A percentile compares a stretch with the other conserved stretches of the same genome.
phyloP scores from a whole-genome alignment of 306 rosid genomes.

The Castanea mollissima region DNA sequence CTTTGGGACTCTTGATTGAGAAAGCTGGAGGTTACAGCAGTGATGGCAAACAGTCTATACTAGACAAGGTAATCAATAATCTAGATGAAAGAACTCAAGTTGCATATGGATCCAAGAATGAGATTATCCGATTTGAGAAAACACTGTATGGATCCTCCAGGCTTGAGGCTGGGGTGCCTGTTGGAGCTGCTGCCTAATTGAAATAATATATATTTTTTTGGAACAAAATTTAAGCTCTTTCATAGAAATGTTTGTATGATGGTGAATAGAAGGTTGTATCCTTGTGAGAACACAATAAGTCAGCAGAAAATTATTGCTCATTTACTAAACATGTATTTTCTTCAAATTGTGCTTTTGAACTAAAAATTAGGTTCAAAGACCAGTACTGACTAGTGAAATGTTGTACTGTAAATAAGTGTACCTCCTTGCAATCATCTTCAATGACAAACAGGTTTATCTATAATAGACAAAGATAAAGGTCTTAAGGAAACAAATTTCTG shows the following conservation, averaged over 20 bases:
- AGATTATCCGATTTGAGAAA: conserved; percentile 92
- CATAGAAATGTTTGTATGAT: conserved; percentile 15
- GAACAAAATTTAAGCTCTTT: conserved; percentile 17
- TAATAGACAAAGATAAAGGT: no score
- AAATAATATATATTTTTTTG: conserved; percentile 13
- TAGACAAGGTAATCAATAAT: conserved; percentile 69
- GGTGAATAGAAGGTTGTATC: conserved; percentile 15
- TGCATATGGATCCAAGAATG: conserved; percentile 91
- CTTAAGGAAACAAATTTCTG: no score
- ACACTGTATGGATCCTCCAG: conserved; percentile 93
- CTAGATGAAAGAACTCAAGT: conserved; percentile 95
- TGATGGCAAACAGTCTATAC: conserved; percentile 78
- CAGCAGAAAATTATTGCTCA: background rate
- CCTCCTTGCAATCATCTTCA: background rate
- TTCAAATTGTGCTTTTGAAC: background rate
- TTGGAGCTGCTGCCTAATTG: conserved; percentile 75
- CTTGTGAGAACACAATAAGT: conserved; percentile 3
- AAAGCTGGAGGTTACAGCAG: conserved; percentile 97
- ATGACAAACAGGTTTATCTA: background rate
- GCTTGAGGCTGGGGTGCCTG: conserved; percentile 84
- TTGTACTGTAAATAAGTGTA: background rate
- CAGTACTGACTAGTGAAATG: background rate
- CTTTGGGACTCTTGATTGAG: conserved; percentile 81
- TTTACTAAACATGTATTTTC: no score
- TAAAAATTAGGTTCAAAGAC: background rate